phyloP scores from a whole-genome alignment of 441 rosid genomes.

The Adansonia gregorii region DNA sequence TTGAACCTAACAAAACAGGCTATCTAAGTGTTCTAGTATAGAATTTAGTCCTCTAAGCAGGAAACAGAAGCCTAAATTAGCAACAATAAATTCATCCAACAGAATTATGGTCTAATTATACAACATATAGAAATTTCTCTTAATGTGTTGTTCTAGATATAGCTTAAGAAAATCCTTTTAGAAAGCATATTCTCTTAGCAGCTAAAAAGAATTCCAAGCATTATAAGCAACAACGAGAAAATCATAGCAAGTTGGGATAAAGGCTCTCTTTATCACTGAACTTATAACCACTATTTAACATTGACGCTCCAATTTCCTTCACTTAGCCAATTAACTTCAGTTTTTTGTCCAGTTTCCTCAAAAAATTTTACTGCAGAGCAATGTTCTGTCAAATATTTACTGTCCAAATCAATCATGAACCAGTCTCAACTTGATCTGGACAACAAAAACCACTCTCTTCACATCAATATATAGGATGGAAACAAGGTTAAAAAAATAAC shows the following conservation, averaged over 20 bases:
- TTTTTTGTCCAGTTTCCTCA: background rate
- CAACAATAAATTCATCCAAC: background rate
- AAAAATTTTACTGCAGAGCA: background rate
- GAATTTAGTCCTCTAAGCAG: background rate
- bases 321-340: background rate
- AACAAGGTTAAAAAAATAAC: background rate
- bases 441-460: background rate
- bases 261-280: background rate
- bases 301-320: background rate
- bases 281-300: background rate
- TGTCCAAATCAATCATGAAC: background rate
- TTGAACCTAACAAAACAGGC: background rate
- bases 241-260: background rate
- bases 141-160: background rate
- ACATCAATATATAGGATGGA: background rate
- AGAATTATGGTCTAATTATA: background rate
- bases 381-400: background rate
- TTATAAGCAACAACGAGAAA: background rate
- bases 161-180: background rate
- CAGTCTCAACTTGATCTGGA: background rate
- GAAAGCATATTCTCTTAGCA: background rate
- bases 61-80: background rate
- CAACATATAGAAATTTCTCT: background rate
- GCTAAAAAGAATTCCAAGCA: background rate
- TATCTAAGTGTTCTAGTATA: background rate